Base-by-base conservation (phyloP, 2,329 filamentous ascomycete species). In the Verticillium klebahnii region DNA sequence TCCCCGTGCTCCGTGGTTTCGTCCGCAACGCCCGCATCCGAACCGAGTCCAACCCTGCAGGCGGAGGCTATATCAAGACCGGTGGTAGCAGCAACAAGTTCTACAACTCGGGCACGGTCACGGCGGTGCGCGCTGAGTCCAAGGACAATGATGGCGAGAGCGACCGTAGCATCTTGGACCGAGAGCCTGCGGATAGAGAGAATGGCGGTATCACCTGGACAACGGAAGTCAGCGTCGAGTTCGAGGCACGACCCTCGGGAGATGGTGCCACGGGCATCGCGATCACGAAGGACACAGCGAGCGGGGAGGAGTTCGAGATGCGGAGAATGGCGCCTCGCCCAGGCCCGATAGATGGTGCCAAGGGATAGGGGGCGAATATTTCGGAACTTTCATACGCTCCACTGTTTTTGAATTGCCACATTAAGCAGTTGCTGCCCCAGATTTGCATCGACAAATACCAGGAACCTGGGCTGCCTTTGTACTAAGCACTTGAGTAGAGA, bases 1-100 rank as follows among this genome's bases (percentile, higher is more conserved):
- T 74, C 9, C 71, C 71, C 1, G 68, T 70, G 7, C 65, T 74
- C 14, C 68, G 71, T 8, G 70, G 68, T 2, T 59, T 73, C 32
- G 62, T 57, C 50, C 61, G 63, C 5, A 60, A 63, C 29, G 60
- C 37, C 2, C 59, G 61, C 1, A 58, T 39, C 55, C 60, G 31
- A 32, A 63, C 39, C 37, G 59, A 25, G 19, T 57, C 37, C 14
- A 37, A 32, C 15, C 29, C 57, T 5, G 39, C 39, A 23, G 57
- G 23, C 12, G 59, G 39, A n/a, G 40, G 39, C 39, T 50, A 57
- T n/a, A 19, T 57, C 23, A 59, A 59, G 58, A 62, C 37, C 17
- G 62, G 54, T 19, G 55, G 54, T 23, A 31, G 36, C 15, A 56
- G 56, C n/a, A 57, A 50, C 56, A 61, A 52, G 17, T 61, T 61